phyloP scores from a whole-genome alignment of 768 basidiomycete genomes.

The Mycena venus region DNA sequence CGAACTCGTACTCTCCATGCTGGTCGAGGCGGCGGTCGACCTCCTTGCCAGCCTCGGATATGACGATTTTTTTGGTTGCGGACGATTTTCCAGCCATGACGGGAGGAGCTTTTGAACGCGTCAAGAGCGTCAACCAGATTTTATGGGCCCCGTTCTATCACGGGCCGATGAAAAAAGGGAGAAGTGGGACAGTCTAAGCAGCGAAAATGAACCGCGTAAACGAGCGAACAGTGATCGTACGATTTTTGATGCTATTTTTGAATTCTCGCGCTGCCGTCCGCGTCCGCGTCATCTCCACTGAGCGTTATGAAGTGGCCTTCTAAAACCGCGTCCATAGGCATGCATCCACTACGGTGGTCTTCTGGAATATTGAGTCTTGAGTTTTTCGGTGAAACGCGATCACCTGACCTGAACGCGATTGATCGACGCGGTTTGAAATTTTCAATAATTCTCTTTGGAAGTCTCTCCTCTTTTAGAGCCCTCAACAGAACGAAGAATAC shows the following conservation, averaged over 20 bases:
- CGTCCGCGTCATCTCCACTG: too few species aligned
- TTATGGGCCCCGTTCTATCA: background rate
- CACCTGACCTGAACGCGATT: background rate
- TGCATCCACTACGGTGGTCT: background rate
- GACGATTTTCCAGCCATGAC: background rate
- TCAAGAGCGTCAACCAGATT: background rate
- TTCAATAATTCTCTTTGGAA: too few species aligned
- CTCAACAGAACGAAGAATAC: too few species aligned
- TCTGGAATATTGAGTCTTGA: too few species aligned
- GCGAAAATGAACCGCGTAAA: background rate
- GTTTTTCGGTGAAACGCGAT: background rate
- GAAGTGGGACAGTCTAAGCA: background rate
- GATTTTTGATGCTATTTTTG: background rate
- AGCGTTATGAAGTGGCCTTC: too few species aligned
- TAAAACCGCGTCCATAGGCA: background rate
- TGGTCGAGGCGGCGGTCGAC: conserved; percentile 80
- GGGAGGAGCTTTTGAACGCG: too few species aligned
- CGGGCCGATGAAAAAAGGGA: background rate
- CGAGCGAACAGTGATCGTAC: background rate
- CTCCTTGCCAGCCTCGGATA: conserved; percentile 81
- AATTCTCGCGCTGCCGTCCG: background rate
- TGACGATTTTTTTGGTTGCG: conserved; percentile 44
- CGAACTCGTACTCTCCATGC: conserved; percentile 90
- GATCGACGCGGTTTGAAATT: too few species aligned
- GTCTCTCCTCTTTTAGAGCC: too few species aligned